Base-by-base conservation (phyloP, 2,329 filamentous ascomycete genomes). In the Myriosclerotinia scirpicola region DNA sequence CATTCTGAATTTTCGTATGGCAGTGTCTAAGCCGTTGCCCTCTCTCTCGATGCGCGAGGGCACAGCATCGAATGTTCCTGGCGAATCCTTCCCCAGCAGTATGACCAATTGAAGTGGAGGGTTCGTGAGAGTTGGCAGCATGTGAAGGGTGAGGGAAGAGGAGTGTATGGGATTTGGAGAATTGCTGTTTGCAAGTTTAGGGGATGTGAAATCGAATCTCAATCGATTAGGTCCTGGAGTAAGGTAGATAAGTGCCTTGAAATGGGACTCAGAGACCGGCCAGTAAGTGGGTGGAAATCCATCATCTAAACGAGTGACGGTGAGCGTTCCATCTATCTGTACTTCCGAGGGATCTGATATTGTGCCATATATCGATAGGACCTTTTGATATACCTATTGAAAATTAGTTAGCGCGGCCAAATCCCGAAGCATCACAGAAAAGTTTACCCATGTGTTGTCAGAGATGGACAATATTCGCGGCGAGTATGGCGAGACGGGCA, bases 91-190 rank as follows among this genome's bases (percentile, higher is more conserved):
- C 34, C 87, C 95, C 14, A 97, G 80, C 4, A 99, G 81, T 59
- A 98, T 92, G 26, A 92, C 94, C 61, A 99, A 83, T 72, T 98
- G 93, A 40, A 99, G 81, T 8, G 95, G 95, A 3, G 95, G 94
- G 0, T 89, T 81, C 69, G 88, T 89, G 69, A 85, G 88, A 17
- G 93, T 81, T 2, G 93, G 92, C 11, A 97, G 84, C 83, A 95
- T 96, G 77, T 96, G 93, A 70, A 97, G 82, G 68, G 88, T 91
- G 55, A 96, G 82, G 79, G 90, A 92, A 0, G 92, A 90, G 0
- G 90, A 88, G 78, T 97, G 93, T 26, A 90, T 84, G 52, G 84
- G 87, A 74, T 87, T 89, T 34, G 84, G 88, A 34, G 84, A 84
- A 69, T 84, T 85, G 76, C 84, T 87, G 67, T 90, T 87, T 26